Evolutionary conservation across 1,139 yeast species (phyloP), one percentile per base, ranked within the genome.

Genomic region (Lodderomyces orthopsilosis): DNA sequence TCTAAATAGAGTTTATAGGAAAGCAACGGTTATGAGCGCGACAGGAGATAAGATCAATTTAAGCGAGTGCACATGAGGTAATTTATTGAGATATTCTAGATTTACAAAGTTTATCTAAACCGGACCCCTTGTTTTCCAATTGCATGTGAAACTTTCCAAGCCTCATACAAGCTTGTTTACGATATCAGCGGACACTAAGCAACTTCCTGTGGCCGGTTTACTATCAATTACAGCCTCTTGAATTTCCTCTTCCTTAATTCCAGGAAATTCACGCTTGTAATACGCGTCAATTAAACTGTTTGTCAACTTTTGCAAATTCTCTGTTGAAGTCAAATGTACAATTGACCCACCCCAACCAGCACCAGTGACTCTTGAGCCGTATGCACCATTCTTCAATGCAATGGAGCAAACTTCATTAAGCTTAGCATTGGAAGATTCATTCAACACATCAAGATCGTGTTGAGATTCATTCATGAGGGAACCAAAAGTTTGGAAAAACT

Each of bases 311-410:
- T 64, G 69, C 13, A 79, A 68, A 48, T 70, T 71, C 42, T 71
- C 73, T 8, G 68, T 59, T 2, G 78, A 68, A 14, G 84, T 81
- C 45, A 84, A 63, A 57, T 83, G 87, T 19, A 84, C 86, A 2
- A 84, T 71, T 28, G 85, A 81, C 8, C 91, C 91, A 36, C 91
- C 91, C 75, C 83, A 84, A 8, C 90, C 91, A n/a, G 91, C 90
- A 35, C 91, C 91, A 7, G 91, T 84, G 32, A 83, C 76, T 50
- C 91, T 71, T 3, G 88, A 79, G 21, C 90, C 90, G 47, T 64
- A 70, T 1, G 88, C 69, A 4, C 90, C 90, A 48, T 75, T 70
- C 3, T 55, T 58, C 21, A 68, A 61, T 2, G 87, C 88, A 50
- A 83, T 73, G 10, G 53, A 45, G 57, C 85, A 79, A 32, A 84